Conservation (phyloP, 2,329 filamentous ascomycete genomes). For the Penicillium sp. region DNA sequence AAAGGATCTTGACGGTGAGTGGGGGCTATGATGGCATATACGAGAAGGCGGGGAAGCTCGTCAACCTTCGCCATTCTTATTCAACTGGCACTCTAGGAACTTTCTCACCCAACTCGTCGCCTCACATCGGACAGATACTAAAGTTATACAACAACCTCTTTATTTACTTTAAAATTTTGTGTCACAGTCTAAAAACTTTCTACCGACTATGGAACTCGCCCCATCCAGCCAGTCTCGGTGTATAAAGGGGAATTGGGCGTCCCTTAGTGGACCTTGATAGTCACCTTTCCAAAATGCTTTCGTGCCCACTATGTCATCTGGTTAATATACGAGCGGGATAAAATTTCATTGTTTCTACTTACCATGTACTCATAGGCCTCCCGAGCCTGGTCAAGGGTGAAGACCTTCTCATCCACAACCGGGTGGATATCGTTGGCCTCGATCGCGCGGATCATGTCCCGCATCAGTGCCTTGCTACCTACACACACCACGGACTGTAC, state of each 20-base stretch:
- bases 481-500: slow-evolving; percentile 65
- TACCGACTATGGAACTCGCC: neutral
- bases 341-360: slow-evolving; percentile 28
- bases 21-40: slow-evolving; percentile 14
- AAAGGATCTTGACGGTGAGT: slow-evolving; percentile 1
- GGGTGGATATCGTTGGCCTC: slow-evolving; percentile 66
- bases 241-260: neutral
- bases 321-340: slow-evolving; percentile 27
- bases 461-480: slow-evolving; percentile 61
- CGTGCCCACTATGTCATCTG: slow-evolving; percentile 49
- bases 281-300: slow-evolving; percentile 63
- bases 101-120: neutral
- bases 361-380: slow-evolving; percentile 63
- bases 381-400: slow-evolving; percentile 58
- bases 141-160: neutral
- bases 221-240: neutral
- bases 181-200: neutral
- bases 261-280: slow-evolving; percentile 51
- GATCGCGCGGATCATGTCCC: slow-evolving; percentile 65
- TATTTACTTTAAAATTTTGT: neutral
- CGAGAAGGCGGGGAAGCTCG: slow-evolving; percentile 26
- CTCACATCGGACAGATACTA: neutral
- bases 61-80: neutral
- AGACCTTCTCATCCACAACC: slow-evolving; percentile 64
- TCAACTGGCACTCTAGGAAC: neutral